Conservation (phyloP, 371 early-diverging fungal species). For the Syncephalastrum sp. region DNA sequence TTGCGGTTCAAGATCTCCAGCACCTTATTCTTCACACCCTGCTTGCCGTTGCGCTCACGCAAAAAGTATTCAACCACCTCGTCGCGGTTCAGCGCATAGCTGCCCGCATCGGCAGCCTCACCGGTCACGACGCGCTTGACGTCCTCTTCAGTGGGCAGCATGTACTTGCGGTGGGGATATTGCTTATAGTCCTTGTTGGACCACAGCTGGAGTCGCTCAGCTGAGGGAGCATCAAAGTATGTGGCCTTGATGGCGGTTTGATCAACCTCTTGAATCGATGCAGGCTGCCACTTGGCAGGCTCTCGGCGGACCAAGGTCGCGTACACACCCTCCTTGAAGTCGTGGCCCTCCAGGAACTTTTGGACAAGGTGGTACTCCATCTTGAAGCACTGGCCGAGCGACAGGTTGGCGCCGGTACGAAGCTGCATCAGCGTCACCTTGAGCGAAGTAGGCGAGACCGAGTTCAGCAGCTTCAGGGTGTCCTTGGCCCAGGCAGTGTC, state of each 20-base stretch:
- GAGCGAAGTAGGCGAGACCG: slow-evolving; percentile 86
- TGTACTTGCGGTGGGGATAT: slow-evolving; percentile 79
- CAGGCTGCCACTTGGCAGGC: slow-evolving; percentile 77
- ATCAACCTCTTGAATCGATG: slow-evolving; percentile 52
- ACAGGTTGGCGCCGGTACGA: slow-evolving; percentile 66
- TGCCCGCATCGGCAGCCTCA: slow-evolving; percentile 60
- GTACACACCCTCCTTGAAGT: slow-evolving; percentile 89
- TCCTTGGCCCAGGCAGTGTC: slow-evolving; percentile 66
- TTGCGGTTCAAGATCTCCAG: slow-evolving; percentile 66
- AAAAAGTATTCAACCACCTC: slow-evolving; percentile 73
- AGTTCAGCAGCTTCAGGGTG: slow-evolving; percentile 64
- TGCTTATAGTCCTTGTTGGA: slow-evolving; percentile 37
- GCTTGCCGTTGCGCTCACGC: slow-evolving; percentile 61
- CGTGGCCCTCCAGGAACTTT: slow-evolving; percentile 75
- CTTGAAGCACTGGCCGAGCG: slow-evolving; percentile 78
- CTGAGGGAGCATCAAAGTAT: slow-evolving; percentile 56
- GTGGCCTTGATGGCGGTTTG: slow-evolving; percentile 52
- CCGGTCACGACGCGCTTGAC: slow-evolving; percentile 66
- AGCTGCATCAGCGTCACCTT: slow-evolving; percentile 87
- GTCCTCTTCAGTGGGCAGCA: slow-evolving; percentile 82
- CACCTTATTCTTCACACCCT: slow-evolving; percentile 75
- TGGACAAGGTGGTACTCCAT: slow-evolving; percentile 86
- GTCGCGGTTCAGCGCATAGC: slow-evolving; percentile 54
- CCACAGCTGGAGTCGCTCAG: slow-evolving; percentile 30
- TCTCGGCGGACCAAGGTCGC: slow-evolving; percentile 66